Evolutionary conservation across 1,284 basidiomycete species (phyloP).

Genomic region (Fomitopsis betulina): DNA sequence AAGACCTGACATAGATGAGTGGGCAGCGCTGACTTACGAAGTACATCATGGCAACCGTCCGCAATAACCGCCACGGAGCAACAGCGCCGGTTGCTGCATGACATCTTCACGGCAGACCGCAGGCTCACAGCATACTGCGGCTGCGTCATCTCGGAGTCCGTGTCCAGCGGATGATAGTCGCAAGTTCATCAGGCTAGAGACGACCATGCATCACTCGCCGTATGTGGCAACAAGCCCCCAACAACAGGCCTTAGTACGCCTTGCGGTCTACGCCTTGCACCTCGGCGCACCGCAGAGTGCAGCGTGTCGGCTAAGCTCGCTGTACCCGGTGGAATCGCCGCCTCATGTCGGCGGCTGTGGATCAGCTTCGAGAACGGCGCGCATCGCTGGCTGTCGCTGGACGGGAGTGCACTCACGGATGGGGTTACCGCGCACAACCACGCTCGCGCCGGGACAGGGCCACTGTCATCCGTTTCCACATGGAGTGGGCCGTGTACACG

Average conservation of each 20-base stretch:
- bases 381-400: background rate
- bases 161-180: background rate
- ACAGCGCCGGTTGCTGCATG: background rate
- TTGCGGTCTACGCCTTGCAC: slow-evolving; percentile 6
- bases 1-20: background rate
- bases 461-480: background rate
- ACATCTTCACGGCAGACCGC: background rate
- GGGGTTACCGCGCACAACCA: background rate
- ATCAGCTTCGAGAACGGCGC: slow-evolving; percentile 1
- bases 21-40: background rate
- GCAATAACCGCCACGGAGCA: background rate
- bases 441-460: background rate
- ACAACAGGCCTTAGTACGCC: background rate
- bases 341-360: slow-evolving; percentile 2
- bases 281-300: background rate
- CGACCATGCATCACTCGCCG: background rate
- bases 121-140: background rate
- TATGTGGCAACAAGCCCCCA: background rate
- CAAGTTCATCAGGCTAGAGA: background rate
- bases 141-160: background rate
- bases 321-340: slow-evolving; percentile 1
- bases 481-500: background rate
- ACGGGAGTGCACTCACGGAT: background rate
- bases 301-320: slow-evolving; percentile 8
- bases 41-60: background rate